Conservation (phyloP, 345 rosid genomes). For the Geranium rotundifolium region DNA sequence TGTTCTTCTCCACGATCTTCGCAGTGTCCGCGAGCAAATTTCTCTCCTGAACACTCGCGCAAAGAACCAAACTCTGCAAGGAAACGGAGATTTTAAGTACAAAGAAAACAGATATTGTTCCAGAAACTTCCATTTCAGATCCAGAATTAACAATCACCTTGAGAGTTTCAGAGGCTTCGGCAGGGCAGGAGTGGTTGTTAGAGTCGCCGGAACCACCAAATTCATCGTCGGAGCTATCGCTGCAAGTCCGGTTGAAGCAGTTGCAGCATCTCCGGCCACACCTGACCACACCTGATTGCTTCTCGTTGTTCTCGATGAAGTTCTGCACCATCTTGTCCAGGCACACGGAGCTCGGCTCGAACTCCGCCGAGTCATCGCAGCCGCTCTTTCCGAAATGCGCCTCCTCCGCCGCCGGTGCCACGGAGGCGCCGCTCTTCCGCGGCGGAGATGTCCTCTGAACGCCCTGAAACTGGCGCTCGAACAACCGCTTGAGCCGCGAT, state of each 20-base stretch:
- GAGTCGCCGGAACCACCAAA: slow-evolving; percentile 16
- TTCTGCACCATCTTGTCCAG: slow-evolving; percentile 61
- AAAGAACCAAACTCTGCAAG: slow-evolving; percentile 52
- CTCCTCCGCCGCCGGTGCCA: too few species aligned
- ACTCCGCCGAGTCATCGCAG: slow-evolving; percentile 17
- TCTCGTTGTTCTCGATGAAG: slow-evolving; percentile 57
- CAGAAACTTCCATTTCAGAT: neutral
- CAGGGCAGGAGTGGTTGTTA: slow-evolving; percentile 19
- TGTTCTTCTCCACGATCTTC: slow-evolving; percentile 63
- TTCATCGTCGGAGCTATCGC: slow-evolving; percentile 72
- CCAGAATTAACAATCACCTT: slow-evolving; percentile 30
- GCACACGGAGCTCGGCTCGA: slow-evolving; percentile 74
- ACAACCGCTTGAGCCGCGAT: too few species aligned
- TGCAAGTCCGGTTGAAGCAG: slow-evolving; percentile 54
- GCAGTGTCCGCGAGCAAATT: slow-evolving; percentile 52
- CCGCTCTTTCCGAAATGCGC: too few species aligned
- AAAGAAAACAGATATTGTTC: neutral
- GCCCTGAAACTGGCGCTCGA: too few species aligned
- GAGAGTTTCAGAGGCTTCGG: slow-evolving; percentile 49
- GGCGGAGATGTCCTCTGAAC: too few species aligned
- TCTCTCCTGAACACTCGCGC: slow-evolving; percentile 41
- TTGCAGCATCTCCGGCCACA: slow-evolving; percentile 22
- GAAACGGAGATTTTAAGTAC: neutral
- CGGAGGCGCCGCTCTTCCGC: neutral
- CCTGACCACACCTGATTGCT: slow-evolving; percentile 25